Base-by-base conservation (phyloP, 2,329 filamentous ascomycete species). In the Fusarium musae region DNA sequence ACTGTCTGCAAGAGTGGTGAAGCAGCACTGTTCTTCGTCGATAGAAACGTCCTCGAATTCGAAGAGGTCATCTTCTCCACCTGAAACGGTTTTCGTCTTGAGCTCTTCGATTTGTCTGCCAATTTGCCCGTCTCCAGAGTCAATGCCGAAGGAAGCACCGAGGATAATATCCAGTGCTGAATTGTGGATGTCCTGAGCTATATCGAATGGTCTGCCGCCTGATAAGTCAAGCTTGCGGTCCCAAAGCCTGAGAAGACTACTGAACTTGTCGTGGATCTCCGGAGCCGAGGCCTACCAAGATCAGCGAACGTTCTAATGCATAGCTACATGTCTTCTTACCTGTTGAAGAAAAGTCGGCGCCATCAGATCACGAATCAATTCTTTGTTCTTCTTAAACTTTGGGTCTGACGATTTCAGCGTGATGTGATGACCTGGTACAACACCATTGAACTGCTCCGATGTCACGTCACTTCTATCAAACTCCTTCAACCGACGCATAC, bases 231-330 rank as follows among this genome's bases (percentile, higher is more conserved):
- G 58, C 62, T 83, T 83, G 12, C 74, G 37, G 17, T 58, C 57
- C 81, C 81, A 83, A 13, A 83, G 72, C 15, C 78, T 73, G 15
- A 83, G 49, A 15, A 83, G 69, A 16, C 70, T 63, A 15, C 68
- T 61, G 12, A 76, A 75, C 39, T 80, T 82, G 15, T 73, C 58
- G 42, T 83, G 75, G 2, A 82, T 78, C 23, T 78, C 63, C 0
- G 80, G 80, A 10, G 76, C 80, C 0, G 80, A 78, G 9, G 82
- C 76, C 79, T 70, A 74, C 13, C 1, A 9, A 4, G 6, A 7
- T 69, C 5, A 64, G 61, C 11, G 19, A 15, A 4, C 8, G 4
- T 11, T 23, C 16, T 8, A 8, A 42, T 17, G 3, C 3, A 34
- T 9, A 2, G 1, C n/a, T 3, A 3, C 2, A 3, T 52, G 3